Conservation (phyloP, 2,329 filamentous ascomycete genomes). For the Lachnellula suecica region DNA sequence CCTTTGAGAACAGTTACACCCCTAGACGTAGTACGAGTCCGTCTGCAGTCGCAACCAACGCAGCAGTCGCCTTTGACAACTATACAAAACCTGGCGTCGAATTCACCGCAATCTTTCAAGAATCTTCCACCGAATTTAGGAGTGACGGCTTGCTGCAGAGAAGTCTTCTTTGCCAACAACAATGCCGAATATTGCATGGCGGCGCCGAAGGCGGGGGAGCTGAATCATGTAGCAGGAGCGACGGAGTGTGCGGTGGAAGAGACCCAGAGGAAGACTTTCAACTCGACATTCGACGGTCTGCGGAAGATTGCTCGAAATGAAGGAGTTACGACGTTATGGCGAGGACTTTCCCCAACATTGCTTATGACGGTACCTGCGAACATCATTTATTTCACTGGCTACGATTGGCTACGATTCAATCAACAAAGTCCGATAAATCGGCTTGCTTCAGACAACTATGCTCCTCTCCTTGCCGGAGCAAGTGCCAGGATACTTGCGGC, state of each 20-base stretch:
- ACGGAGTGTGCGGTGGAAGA: constrained; percentile 84
- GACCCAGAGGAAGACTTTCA: constrained; percentile 78
- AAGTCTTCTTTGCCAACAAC: constrained; percentile 95
- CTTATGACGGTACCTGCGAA: constrained; percentile 94
- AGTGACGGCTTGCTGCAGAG: constrained; percentile 90
- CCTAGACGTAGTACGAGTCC: constrained; percentile 93
- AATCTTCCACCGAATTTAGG: constrained; percentile 80
- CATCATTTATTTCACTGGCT: constrained; percentile 98
- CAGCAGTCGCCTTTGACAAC: constrained; percentile 49
- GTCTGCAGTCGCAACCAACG: constrained; percentile 79
- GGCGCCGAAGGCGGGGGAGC: constrained; percentile 23
- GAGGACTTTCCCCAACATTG: constrained; percentile 89
- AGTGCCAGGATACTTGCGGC: constrained; percentile 78
- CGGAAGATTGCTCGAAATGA: constrained; percentile 95
- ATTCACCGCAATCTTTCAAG: constrained; percentile 54
- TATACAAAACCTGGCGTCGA: constrained; percentile 54
- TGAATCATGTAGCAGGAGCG: constrained; percentile 39
- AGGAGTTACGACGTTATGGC: constrained; percentile 82
- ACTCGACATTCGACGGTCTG: constrained; percentile 86
- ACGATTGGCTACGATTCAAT: constrained; percentile 87
- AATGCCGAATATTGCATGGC: constrained; percentile 60
- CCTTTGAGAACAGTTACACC: constrained; percentile 68
- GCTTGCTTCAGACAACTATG: constrained; percentile 65
- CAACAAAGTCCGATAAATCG: constrained; percentile 68
- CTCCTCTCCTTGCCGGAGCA: constrained; percentile 78